phyloP scores from a whole-genome alignment of 73 alveolate genomes.

The Paramecium pentaurelia region DNA sequence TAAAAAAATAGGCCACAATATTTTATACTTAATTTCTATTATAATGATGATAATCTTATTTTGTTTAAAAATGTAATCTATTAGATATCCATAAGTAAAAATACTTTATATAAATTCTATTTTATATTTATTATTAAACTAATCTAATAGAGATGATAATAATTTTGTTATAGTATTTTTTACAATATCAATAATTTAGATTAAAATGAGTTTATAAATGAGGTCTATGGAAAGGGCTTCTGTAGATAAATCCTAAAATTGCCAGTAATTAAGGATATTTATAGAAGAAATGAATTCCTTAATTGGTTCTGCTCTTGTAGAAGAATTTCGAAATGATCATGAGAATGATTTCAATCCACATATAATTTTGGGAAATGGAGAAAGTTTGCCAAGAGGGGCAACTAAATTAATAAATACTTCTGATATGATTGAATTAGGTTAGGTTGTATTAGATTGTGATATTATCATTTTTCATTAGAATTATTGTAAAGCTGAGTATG shows the following conservation, averaged over 20 bases:
- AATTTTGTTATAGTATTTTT: neutral
- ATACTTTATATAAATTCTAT: too few relatives aligned
- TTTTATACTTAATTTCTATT: too few relatives aligned
- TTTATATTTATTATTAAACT: too few relatives aligned
- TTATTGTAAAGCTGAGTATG: slow-evolving; percentile 23
- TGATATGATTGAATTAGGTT: neutral
- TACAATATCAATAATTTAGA: neutral
- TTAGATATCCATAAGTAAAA: too few relatives aligned
- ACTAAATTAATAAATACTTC: neutral
- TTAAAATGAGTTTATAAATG: slow-evolving; percentile 12
- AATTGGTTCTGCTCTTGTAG: slow-evolving; percentile 54
- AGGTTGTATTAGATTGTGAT: slow-evolving; percentile 18
- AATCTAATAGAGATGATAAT: neutral
- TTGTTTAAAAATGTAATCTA: too few relatives aligned
- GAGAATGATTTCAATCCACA: slow-evolving; percentile 57
- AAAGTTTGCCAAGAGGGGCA: slow-evolving; percentile 52
- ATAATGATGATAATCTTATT: too few relatives aligned
- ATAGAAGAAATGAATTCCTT: slow-evolving; percentile 22
- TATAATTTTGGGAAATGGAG: slow-evolving; percentile 42
- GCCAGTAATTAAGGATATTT: neutral
- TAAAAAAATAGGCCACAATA: too few relatives aligned
- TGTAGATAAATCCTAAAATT: neutral
- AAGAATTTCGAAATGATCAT: slow-evolving; percentile 60
- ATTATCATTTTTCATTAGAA: neutral
- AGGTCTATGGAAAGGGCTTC: slow-evolving; percentile 43